phyloP scores from a whole-genome alignment of 805 yeast genomes.

The Sungouiozyma ichnusensis region DNA sequence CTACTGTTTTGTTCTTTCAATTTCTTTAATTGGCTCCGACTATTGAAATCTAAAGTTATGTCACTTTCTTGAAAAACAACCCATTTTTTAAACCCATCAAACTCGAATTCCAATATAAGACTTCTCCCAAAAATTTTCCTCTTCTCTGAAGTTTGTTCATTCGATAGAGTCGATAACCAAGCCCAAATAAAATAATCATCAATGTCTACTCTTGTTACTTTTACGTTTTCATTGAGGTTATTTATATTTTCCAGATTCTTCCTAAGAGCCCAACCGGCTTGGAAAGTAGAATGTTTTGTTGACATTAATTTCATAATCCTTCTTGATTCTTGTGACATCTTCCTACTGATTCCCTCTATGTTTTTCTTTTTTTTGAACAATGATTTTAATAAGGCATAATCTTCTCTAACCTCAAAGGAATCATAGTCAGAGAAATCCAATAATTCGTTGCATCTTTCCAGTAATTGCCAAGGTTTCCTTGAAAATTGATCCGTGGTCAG shows the following conservation, averaged over 20 bases:
- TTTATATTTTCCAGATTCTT: constrained; percentile 16
- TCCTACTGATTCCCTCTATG: constrained; percentile 43
- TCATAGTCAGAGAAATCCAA: constrained; percentile 62
- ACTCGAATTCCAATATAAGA: constrained; percentile 68
- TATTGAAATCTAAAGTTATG: constrained; percentile 22
- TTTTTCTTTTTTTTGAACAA: constrained; percentile 50
- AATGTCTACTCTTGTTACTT: constrained; percentile 51
- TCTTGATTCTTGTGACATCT: constrained; percentile 64
- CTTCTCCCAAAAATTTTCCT: constrained; percentile 73
- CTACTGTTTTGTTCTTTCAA: background rate
- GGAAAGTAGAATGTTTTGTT: constrained; percentile 31
- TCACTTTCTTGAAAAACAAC: constrained; percentile 61
- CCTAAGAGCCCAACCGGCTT: constrained; percentile 33
- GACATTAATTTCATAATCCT: constrained; percentile 38
- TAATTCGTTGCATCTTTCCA: constrained; percentile 47
- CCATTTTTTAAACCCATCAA: constrained; percentile 72
- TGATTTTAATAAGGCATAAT: constrained; percentile 62
- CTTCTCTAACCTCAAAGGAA: constrained; percentile 63
- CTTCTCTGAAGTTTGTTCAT: constrained; percentile 57
- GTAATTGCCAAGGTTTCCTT: constrained; percentile 44
- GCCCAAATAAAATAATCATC: constrained; percentile 90
- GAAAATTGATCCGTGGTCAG: constrained; percentile 39
- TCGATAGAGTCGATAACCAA: constrained; percentile 69
- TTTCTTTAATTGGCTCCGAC: constrained; percentile 7
- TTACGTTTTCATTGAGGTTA: constrained; percentile 23